Evolutionary conservation across 768 basidiomycete genomes (phyloP).

Genomic region (Kwoniella dejecticola): DNA sequence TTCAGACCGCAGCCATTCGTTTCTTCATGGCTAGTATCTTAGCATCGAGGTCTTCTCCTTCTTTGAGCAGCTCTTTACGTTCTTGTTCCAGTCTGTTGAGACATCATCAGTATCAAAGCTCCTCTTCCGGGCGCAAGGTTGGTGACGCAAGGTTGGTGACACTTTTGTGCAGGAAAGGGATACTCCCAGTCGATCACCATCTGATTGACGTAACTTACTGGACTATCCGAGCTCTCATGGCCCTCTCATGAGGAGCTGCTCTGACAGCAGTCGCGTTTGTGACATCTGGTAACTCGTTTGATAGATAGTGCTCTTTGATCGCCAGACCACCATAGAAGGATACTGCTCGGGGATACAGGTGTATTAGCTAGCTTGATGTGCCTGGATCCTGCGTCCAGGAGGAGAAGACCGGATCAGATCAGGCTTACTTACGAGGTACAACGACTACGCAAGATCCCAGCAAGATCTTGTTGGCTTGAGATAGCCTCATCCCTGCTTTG

Average conservation of each 20-base stretch:
- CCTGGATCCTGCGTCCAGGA: no score
- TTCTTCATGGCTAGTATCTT: conserved; percentile 39
- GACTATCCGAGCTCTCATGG: conserved; percentile 31
- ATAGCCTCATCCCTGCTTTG: conserved; percentile 21
- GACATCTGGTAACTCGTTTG: conserved; percentile 16
- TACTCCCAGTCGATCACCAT: neutral
- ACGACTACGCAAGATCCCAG: conserved; percentile 34
- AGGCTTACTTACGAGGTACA: conserved; percentile 32
- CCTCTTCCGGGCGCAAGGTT: no score
- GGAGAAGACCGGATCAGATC: neutral
- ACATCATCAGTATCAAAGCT: neutral
- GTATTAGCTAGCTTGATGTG: no score
- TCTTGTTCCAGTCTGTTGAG: conserved; percentile 36
- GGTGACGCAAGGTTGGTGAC: no score
- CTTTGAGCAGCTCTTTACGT: conserved; percentile 33
- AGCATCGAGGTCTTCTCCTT: conserved; percentile 28
- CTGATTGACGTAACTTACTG: conserved; percentile 26
- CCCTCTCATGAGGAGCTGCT: conserved; percentile 13
- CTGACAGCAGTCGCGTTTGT: neutral
- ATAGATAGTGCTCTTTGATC: conserved; percentile 30
- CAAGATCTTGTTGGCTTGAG: conserved; percentile 37
- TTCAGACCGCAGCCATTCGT: no score
- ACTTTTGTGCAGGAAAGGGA: no score
- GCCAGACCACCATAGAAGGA: conserved; percentile 36
- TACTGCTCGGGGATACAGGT: no score